These are phyloP conservation scores for Beauveria brongniartii DNA, from an alignment of 2,329 filamentous ascomycete genomes.

Conservation along the genomic window DNA sequence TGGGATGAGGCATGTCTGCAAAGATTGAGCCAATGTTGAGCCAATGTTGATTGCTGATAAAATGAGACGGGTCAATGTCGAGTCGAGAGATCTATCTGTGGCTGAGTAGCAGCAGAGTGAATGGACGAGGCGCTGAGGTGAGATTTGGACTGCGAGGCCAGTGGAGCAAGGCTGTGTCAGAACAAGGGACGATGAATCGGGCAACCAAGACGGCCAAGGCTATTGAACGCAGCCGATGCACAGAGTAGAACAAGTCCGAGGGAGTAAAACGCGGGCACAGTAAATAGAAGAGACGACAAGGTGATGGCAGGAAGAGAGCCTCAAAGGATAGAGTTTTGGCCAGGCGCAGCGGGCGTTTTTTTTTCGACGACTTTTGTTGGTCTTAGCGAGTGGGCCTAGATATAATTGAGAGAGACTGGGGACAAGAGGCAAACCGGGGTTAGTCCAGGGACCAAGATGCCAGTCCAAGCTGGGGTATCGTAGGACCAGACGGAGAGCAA, in stretches of 20 bases:
- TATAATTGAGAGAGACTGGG: not conserved
- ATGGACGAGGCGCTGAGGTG: not conserved
- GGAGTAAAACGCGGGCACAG: not conserved
- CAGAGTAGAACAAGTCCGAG: not conserved
- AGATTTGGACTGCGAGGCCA: slow-evolving; percentile 1
- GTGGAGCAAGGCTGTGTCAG: not conserved
- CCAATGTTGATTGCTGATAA: too few species aligned
- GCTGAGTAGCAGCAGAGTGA: not conserved
- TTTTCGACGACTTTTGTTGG: slow-evolving; percentile 7
- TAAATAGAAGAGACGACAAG: not conserved
- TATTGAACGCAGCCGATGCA: not conserved
- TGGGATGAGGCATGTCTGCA: slow-evolving; percentile 31
- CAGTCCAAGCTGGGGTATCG: not conserved
- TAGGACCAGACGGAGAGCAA: not conserved
- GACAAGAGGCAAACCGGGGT: slow-evolving; percentile 1
- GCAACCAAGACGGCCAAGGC: not conserved
- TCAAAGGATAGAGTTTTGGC: slow-evolving; percentile 5
- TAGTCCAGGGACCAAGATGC: not conserved
- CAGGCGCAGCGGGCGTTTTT: not conserved
- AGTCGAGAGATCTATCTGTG: not conserved
- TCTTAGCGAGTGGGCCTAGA: slow-evolving; percentile 1
- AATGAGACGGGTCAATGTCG: not conserved
- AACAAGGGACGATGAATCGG: not conserved
- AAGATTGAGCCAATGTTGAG: too few species aligned
- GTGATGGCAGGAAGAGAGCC: not conserved